Percentiles rank a stretch among this genome's conserved stretches.
Conservation (phyloP, 768 basidiomycete genomes). For the Favolaschia claudopus region DNA sequence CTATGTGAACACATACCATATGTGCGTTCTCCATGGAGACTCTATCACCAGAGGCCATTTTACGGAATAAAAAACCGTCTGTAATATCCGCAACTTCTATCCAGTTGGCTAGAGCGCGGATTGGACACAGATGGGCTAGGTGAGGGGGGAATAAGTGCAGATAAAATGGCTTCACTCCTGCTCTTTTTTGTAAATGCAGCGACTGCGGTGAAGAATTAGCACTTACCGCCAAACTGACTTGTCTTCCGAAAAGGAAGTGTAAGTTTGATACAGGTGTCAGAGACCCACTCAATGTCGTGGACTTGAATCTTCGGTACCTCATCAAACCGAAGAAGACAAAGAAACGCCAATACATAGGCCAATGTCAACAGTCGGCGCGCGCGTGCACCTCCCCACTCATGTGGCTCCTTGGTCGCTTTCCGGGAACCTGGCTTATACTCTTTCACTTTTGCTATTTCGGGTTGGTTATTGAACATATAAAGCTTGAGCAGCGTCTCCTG, state of each 20-base stretch:
- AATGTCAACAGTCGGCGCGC: conserved; percentile 34
- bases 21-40: conserved; percentile 28
- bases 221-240: conserved; percentile 34
- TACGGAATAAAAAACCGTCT: conserved; percentile 42
- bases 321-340: conserved; percentile 41
- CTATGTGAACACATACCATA: conserved; percentile 29
- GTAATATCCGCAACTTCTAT: conserved; percentile 28
- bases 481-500: not conserved
- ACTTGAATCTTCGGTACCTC: conserved; percentile 41
- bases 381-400: conserved; percentile 39
- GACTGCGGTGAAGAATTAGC: not conserved
- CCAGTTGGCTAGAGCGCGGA: conserved; percentile 41
- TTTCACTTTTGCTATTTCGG: not conserved
- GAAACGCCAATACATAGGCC: conserved; percentile 40
- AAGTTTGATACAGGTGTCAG: conserved; percentile 24
- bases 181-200: not conserved
- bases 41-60: conserved; percentile 35
- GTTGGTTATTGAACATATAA: conserved; percentile 19
- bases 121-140: conserved; percentile 40
- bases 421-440: conserved; percentile 5
- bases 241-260: conserved; percentile 34
- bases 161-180: conserved; percentile 39
- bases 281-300: conserved; percentile 32
- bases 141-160: conserved; percentile 27
- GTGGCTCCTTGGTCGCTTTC: not conserved